Evolutionary conservation across 345 rosid species (phyloP), one percentile per base, ranked within the genome.

Genomic region (Citrus sp.): DNA sequence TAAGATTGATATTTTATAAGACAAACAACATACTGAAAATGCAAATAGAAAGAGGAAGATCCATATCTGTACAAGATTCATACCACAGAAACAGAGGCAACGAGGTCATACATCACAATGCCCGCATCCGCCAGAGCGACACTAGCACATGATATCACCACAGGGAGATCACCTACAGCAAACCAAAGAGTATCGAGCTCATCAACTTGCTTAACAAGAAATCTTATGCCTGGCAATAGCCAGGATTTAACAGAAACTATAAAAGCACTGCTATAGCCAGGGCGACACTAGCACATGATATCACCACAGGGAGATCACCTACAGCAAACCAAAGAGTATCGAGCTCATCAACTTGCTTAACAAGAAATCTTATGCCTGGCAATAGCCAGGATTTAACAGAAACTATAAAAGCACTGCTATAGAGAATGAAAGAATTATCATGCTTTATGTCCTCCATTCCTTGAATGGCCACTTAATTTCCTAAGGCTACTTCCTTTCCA

Each of bases 111-210:
- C 92, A 96, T 90, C 98, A 91, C 90, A 78, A 94, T 94, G 70
- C 99, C 97, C 2, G 98, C 97, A 88, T 94, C 98, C 30, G 98
- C 99, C 78, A 94, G 80, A 84, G 98, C 98, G 81, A 96, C 97
- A 88, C 98, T 92, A 74, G 98, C 98, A 83, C 99, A 96, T 51
- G 98, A 92, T 83, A 91, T 86, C 51, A 92, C 87, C 65, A 90
- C 95, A 49, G 98, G 91, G 74, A 96, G 92, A 88, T 96, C 99
- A 85, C 99, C 97, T 96, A 82, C 71, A 85, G 74, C 71, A 74
- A 70, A 73, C 21, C 21, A 54, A 74, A 28, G 14, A 54, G 24
- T 2, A n/a, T 7, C 28, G 61, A 28, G 73, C 60, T 75, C 62
- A 75, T 61, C 2, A 69, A 79, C 51, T 74, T 42, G 67, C 54